Conservation (phyloP, 306 rosid species). For the Medicago lupulina region DNA sequence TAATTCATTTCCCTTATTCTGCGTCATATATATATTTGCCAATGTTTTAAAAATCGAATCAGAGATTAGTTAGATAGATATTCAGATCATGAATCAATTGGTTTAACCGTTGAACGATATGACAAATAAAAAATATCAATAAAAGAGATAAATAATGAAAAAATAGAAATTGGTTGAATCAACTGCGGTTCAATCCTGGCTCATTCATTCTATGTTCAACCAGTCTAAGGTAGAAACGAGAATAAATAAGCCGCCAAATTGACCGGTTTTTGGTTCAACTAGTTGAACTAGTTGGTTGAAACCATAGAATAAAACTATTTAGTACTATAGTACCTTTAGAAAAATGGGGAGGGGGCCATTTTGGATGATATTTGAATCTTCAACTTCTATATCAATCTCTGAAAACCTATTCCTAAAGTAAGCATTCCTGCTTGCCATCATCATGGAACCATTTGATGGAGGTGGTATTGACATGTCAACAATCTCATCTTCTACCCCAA, state of each 20-base stretch:
- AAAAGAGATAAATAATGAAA: too few relatives aligned
- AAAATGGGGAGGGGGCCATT: conserved; percentile 80
- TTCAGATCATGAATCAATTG: too few relatives aligned
- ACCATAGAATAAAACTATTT: conserved; percentile 4
- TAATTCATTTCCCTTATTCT: not conserved
- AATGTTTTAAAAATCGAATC: too few relatives aligned
- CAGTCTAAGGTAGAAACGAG: too few relatives aligned
- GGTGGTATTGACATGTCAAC: conserved; percentile 64
- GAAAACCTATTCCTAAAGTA: conserved; percentile 62
- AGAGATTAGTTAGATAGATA: too few relatives aligned
- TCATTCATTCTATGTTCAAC: too few relatives aligned
- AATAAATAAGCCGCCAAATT: too few relatives aligned
- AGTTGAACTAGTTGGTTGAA: not conserved
- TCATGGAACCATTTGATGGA: conserved; percentile 57
- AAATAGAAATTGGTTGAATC: too few relatives aligned
- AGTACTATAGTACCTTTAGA: conserved; percentile 66
- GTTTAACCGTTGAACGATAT: too few relatives aligned
- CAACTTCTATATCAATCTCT: conserved; percentile 67
- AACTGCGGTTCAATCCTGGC: too few relatives aligned
- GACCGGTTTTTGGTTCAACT: too few relatives aligned
- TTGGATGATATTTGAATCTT: conserved; percentile 45
- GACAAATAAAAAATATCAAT: too few relatives aligned
- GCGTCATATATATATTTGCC: not conserved
- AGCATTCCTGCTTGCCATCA: conserved; percentile 56
- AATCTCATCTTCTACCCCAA: conserved; percentile 66